phyloP scores from a whole-genome alignment of 129 eudicot species.

The Flaveria linearis region DNA sequence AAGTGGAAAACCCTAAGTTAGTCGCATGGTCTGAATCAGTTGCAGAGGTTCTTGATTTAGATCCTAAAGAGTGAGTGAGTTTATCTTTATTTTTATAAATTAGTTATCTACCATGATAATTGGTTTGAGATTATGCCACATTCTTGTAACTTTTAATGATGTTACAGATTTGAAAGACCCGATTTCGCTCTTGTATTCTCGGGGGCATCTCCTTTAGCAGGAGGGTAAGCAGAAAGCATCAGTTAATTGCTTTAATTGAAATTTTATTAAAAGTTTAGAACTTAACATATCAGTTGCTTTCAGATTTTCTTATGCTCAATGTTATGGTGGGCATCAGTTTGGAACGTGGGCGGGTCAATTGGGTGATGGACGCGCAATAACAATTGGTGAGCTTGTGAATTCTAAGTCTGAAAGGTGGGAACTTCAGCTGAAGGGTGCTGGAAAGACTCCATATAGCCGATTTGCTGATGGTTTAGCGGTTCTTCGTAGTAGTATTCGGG shows the following conservation, averaged over 20 bases:
- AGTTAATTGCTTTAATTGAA: background rate
- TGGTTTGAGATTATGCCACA: background rate
- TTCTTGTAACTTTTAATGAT: conserved; percentile 18
- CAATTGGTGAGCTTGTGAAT: conserved; percentile 84
- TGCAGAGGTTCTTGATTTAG: conserved; percentile 79
- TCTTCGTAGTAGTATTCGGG: conserved; percentile 87
- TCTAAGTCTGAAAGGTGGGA: conserved; percentile 83
- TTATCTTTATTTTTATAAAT: background rate
- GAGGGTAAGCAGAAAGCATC: conserved; percentile 56
- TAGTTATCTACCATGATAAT: background rate
- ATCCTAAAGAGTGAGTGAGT: conserved; percentile 95
- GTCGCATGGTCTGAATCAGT: conserved; percentile 94
- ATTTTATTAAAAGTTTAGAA: background rate
- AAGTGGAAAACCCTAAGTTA: conserved; percentile 83
- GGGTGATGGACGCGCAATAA: conserved; percentile 97
- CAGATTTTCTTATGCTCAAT: conserved; percentile 85
- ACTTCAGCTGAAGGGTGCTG: conserved; percentile 94
- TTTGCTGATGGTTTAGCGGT: conserved; percentile 98
- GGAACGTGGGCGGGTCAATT: conserved; percentile 98
- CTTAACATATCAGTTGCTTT: conserved; percentile 2
- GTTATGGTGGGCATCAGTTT: conserved; percentile 98
- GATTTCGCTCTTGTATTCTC: conserved; percentile 74
- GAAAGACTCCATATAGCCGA: conserved; percentile 94
- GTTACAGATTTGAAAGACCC: conserved; percentile 73
- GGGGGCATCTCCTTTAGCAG: conserved; percentile 74